Conservation (phyloP, 805 yeast species). For the Hanseniaspora occidentalis region DNA sequence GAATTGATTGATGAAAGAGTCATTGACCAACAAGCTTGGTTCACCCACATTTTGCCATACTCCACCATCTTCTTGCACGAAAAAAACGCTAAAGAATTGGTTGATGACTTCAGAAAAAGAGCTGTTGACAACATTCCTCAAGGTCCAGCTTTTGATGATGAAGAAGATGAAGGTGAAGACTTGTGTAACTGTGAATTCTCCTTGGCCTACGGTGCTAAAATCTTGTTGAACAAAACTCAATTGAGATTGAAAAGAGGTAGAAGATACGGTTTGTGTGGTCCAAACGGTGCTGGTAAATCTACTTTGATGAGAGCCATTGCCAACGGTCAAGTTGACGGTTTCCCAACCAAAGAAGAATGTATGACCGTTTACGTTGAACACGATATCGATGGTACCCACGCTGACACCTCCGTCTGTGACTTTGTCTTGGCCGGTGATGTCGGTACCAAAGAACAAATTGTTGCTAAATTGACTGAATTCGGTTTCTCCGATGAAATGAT, state of each 20-base stretch:
- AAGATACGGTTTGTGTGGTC: conserved; percentile 99
- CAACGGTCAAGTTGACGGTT: conserved; percentile 98
- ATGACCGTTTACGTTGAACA: conserved; percentile 99
- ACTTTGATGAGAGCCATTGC: conserved; percentile 96
- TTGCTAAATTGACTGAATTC: conserved; percentile 73
- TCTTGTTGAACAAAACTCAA: conserved; percentile 98
- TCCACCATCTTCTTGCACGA: conserved; percentile 93
- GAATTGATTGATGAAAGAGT: conserved; percentile 96
- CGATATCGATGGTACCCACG: conserved; percentile 97
- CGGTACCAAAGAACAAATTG: conserved; percentile 62
- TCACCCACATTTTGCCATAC: conserved; percentile 79
- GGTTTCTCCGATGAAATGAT: conserved; percentile 91
- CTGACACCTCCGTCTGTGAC: conserved; percentile 88
- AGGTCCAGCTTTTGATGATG: conserved; percentile 92
- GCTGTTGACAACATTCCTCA: conserved; percentile 97
- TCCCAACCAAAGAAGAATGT: conserved; percentile 99
- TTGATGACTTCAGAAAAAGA: conserved; percentile 90
- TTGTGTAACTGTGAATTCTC: conserved; percentile 99
- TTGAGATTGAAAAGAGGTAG: conserved; percentile 97
- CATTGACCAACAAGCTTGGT: conserved; percentile 89
- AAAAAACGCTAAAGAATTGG: conserved; percentile 75
- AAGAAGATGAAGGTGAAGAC: conserved; percentile 98
- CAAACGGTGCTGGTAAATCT: conserved; percentile 99
- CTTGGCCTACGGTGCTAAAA: conserved; percentile 99
- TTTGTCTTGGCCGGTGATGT: conserved; percentile 72